Base-by-base conservation (phyloP, 305 asterid genomes). In the Striga hermonthica region DNA sequence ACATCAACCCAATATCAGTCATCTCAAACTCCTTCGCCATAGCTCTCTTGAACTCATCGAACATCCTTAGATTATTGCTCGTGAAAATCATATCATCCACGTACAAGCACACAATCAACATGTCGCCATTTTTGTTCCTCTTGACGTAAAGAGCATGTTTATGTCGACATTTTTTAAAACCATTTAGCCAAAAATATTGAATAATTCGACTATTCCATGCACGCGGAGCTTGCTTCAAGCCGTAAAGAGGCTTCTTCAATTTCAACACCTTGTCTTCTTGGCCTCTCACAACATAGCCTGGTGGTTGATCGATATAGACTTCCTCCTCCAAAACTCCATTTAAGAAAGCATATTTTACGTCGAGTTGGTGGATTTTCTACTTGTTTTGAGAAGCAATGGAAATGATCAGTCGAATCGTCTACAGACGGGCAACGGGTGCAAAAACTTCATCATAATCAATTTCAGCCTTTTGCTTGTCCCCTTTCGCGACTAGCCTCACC, bases 371-470 rank as follows among this genome's bases (percentile, higher is more conserved):
- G 6, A 52, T 52, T 14, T 13, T 49, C 14, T 15, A 41, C 9
- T 6, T 9, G 5, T 45, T 45, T 9, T 50, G 31, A 1, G 57
- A 4, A 4, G 57, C 57, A 4, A 50, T 1, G 3, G 28, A 50
- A 13, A 50, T 50, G 0, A 50, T 4, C 7, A 50, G 13, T 0
- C 57, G 31, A 12, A 50, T 50, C 3, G 57, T 50, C 7, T 50
- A 44, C 1, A 57, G 4, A 13, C 2, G 16, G 37, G 36, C 49
- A 13, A 59, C 35, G 0, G 64, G 49, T 22, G 74, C 62, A 16
- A 50, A n/a, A 4, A 40, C 36, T 4, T 59, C 49, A 12, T 16
- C 50, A 39, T 59, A 59, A 7, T 59, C 64, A 38, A 59, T 37
- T 3, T 6, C 61, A 1, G 14, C 61, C 8, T 2, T 35, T 56